A percentile compares a stretch with the other conserved stretches of the same genome.
Conservation (phyloP, 306 rosid species). For the Citrullus colocynthis region DNA sequence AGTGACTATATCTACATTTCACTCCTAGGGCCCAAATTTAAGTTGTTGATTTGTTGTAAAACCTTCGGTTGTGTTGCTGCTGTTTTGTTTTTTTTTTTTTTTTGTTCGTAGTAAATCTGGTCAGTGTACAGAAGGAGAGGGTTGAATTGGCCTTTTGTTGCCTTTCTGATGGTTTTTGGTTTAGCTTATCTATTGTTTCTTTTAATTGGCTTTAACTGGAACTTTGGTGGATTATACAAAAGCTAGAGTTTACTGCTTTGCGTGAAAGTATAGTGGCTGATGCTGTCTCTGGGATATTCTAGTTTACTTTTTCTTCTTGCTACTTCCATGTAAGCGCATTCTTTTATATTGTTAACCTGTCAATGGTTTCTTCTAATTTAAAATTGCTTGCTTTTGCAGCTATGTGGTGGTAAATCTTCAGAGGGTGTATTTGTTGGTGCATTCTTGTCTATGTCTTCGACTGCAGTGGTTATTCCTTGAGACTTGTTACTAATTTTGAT, state of each 20-base stretch:
- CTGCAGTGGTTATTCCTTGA: slow-evolving; percentile 71
- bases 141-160: not conserved
- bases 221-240: not conserved
- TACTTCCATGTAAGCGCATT: not conserved
- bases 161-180: not conserved
- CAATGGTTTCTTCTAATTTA: slow-evolving; percentile 21
- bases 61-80: not conserved
- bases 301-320: not conserved
- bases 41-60: not conserved
- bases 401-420: slow-evolving; percentile 91
- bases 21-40: not conserved
- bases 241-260: not conserved
- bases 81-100: not conserved
- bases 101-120: not conserved
- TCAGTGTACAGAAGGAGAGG: not conserved
- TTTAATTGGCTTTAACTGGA: not conserved
- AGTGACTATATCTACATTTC: not conserved
- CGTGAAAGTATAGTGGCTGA: not conserved
- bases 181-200: not conserved
- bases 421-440: slow-evolving; percentile 89
- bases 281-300: not conserved
- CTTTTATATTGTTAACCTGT: not conserved
- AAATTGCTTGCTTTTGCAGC: slow-evolving; percentile 46
- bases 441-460: slow-evolving; percentile 87
- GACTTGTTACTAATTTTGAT: not conserved